Conservation (phyloP, 2,329 filamentous ascomycete genomes). For the Fusarium sp. region DNA sequence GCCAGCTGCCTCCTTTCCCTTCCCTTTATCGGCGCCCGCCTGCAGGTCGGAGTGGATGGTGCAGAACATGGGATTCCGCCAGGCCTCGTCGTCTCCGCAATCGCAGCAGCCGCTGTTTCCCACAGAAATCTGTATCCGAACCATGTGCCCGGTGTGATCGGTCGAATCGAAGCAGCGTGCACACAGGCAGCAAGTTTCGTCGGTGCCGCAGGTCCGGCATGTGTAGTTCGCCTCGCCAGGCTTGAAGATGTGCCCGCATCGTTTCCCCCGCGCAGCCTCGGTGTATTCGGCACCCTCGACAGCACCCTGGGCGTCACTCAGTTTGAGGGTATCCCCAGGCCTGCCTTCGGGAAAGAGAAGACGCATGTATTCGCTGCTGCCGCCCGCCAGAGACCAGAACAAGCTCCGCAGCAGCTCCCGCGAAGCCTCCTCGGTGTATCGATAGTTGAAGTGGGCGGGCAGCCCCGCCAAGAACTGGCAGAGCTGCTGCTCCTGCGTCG, state of each 20-base stretch:
- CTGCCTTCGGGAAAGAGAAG: conserved; percentile 86
- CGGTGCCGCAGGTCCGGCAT: conserved; percentile 92
- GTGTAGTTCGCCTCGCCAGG: conserved; percentile 92
- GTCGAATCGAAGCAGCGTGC: conserved; percentile 95
- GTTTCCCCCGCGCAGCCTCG: conserved; percentile 88
- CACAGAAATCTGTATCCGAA: conserved; percentile 86
- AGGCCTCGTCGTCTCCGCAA: conserved; percentile 95
- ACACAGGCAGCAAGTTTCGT: conserved; percentile 96
- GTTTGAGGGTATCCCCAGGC: conserved; percentile 75
- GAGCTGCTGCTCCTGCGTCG: conserved; percentile 83
- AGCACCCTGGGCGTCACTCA: conserved; percentile 90
- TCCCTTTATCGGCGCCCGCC: conserved; percentile 66
- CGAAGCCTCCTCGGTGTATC: conserved; percentile 79
- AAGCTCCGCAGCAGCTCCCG: conserved; percentile 81
- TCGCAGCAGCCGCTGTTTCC: conserved; percentile 98
- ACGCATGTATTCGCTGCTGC: conserved; percentile 78
- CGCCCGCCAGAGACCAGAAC: conserved; percentile 87
- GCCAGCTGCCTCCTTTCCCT: conserved; percentile 68
- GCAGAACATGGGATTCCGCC: conserved; percentile 88
- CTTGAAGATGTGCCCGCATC: conserved; percentile 98
- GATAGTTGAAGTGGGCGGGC: conserved; percentile 78
- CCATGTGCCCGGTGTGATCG: conserved; percentile 93
- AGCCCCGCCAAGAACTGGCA: conserved; percentile 84
- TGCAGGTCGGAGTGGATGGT: conserved; percentile 84
- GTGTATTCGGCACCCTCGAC: conserved; percentile 95